Conservation (phyloP, 2,329 filamentous ascomycete genomes). For the Diaporthe sp. region DNA sequence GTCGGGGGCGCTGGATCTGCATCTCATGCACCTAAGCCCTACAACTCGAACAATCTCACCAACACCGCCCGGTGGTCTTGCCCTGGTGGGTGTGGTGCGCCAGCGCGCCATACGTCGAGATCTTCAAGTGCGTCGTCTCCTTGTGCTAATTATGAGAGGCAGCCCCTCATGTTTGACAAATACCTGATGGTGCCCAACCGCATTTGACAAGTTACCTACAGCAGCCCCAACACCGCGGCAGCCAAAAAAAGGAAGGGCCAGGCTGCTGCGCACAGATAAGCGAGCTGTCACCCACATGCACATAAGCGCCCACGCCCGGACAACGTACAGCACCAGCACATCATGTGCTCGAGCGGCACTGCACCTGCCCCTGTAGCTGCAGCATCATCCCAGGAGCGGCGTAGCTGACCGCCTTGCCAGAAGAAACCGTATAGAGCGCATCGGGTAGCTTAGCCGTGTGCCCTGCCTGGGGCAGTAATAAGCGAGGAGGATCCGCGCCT, state of each 20-base stretch:
- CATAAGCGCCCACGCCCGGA: neutral
- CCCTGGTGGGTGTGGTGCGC: neutral
- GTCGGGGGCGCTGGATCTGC: neutral
- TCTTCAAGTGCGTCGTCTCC: too few relatives aligned
- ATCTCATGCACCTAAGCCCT: slow-evolving; percentile 16
- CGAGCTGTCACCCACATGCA: slow-evolving; percentile 16
- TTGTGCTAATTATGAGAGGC: neutral
- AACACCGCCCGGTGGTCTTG: neutral
- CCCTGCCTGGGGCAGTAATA: neutral
- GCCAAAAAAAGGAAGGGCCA: neutral
- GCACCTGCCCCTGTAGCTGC: neutral
- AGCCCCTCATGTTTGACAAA: neutral
- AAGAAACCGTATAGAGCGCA: too few relatives aligned
- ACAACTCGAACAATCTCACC: neutral
- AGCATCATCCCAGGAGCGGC: neutral
- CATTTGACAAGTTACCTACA: neutral
- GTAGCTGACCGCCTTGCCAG: neutral
- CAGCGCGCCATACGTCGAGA: neutral
- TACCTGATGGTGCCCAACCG: too few relatives aligned
- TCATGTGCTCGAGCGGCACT: slow-evolving; percentile 25
- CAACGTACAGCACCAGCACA: neutral
- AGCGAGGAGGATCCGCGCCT: neutral
- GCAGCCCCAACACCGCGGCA: too few relatives aligned
- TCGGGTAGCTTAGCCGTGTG: neutral
- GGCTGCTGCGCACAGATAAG: neutral